Conservation (phyloP, 257 asterid species). For the Nicotiana attenuata region DNA sequence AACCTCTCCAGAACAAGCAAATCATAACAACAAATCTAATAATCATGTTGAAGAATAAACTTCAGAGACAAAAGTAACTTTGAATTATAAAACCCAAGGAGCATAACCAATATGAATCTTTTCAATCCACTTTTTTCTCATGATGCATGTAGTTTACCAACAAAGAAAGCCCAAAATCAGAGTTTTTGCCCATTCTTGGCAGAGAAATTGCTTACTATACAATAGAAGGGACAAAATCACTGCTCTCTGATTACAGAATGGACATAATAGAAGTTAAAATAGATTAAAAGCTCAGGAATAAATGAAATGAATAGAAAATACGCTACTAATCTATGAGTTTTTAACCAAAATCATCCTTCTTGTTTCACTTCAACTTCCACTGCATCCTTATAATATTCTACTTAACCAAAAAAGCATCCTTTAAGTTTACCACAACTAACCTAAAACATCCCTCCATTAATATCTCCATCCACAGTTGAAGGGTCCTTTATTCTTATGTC, state of each 20-base stretch:
- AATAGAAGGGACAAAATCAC: not conserved
- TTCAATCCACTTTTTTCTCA: not conserved
- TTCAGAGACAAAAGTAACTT: not conserved
- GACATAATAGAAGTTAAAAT: not conserved
- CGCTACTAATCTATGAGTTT: not conserved
- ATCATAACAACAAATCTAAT: constrained; percentile 1
- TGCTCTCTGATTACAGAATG: not conserved
- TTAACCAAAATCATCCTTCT: not conserved
- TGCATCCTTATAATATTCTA: too few species aligned
- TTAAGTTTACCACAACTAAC: too few species aligned
- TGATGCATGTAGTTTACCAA: not conserved
- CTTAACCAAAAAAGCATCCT: too few species aligned
- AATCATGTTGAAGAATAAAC: not conserved
- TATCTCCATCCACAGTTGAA: too few species aligned
- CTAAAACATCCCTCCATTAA: too few species aligned
- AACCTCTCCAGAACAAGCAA: constrained; percentile 8
- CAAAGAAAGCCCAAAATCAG: not conserved
- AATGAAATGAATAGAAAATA: not conserved
- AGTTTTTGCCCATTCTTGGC: not conserved
- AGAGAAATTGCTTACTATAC: not conserved
- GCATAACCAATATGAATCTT: not conserved
- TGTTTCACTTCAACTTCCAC: not conserved
- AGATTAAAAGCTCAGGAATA: not conserved
- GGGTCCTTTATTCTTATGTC: too few species aligned
- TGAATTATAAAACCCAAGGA: not conserved